These are phyloP conservation scores for Bacidia rubella DNA, from an alignment of 495 filamentous ascomycete species.

Conservation along the genomic window DNA sequence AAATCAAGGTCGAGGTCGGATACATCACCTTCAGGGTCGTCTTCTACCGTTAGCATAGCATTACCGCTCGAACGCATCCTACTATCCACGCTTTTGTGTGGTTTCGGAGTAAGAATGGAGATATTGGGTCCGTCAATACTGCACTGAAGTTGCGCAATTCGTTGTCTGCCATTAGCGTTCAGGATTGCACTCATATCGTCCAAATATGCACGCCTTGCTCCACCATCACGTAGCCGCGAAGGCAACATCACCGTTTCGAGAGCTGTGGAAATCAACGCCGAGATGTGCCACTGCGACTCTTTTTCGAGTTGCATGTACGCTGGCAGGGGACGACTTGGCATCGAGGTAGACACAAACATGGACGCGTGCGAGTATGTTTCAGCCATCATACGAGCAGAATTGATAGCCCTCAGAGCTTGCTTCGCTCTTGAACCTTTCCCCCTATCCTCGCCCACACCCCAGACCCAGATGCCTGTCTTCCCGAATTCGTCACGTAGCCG, in stretches of 20 bases:
- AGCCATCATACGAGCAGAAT: slow-evolving; percentile 55
- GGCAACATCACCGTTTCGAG: slow-evolving; percentile 72
- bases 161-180: slow-evolving; percentile 66
- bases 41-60: slow-evolving; percentile 9
- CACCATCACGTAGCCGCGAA: slow-evolving; percentile 47
- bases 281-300: slow-evolving; percentile 65
- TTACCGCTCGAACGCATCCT: slow-evolving; percentile 23
- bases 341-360: slow-evolving; percentile 64
- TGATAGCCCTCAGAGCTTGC: slow-evolving; percentile 45
- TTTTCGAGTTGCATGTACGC: slow-evolving; percentile 46
- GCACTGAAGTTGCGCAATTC: slow-evolving; percentile 58
- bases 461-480: slow-evolving; percentile 73
- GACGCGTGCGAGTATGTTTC: slow-evolving; percentile 57
- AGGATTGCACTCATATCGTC: slow-evolving; percentile 56
- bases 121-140: slow-evolving; percentile 28
- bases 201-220: slow-evolving; percentile 35
- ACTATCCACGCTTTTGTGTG: slow-evolving; percentile 13
- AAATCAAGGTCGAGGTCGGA: slow-evolving; percentile 37
- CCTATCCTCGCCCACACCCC: slow-evolving; percentile 56
- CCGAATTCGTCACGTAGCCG: slow-evolving; percentile 78
- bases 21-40: slow-evolving; percentile 17
- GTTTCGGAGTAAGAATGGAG: slow-evolving; percentile 5
- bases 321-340: slow-evolving; percentile 45
- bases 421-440: slow-evolving; percentile 37
- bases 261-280: slow-evolving; percentile 62